Percentiles rank a stretch among this genome's conserved stretches.
Evolutionary conservation across 2,329 filamentous ascomycete genomes (phyloP).

Genomic region (Exophiala calicioides): DNA sequence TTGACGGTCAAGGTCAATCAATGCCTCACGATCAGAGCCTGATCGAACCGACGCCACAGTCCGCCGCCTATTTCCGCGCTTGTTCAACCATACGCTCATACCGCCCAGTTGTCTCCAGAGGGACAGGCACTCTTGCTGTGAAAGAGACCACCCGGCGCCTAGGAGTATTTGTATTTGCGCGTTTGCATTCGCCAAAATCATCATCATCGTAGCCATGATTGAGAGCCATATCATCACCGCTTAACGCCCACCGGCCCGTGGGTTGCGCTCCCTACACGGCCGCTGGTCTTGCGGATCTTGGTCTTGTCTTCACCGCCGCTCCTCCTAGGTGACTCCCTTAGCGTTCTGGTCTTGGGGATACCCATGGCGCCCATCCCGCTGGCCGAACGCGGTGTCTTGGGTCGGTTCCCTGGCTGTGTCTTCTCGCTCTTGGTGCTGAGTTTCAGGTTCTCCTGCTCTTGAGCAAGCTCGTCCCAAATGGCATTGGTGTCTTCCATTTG

Average conservation of each 20-base stretch:
- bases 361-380: constrained; percentile 30
- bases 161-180: too few relatives aligned
- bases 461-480: constrained; percentile 31
- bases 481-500: constrained; percentile 27
- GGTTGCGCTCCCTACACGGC: constrained; percentile 46
- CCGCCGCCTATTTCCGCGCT: too few relatives aligned
- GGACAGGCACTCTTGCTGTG: neutral
- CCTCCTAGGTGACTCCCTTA: constrained; percentile 29
- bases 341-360: constrained; percentile 29
- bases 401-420: constrained; percentile 5
- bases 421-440: constrained; percentile 26
- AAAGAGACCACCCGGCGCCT: neutral
- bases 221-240: constrained; percentile 17
- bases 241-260: constrained; percentile 24
- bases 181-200: neutral
- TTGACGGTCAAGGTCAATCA: too few relatives aligned
- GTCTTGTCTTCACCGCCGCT: constrained; percentile 32
- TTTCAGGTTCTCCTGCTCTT: constrained; percentile 32
- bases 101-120: too few relatives aligned
- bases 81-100: too few relatives aligned
- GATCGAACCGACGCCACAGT: too few relatives aligned
- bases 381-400: constrained; percentile 25
- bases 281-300: constrained; percentile 48
- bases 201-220: constrained; percentile 3
- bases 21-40: too few relatives aligned